Evolutionary conservation across 2,329 filamentous ascomycete species (phyloP).

Genomic region (Aaosphaeria pasadenensis): DNA sequence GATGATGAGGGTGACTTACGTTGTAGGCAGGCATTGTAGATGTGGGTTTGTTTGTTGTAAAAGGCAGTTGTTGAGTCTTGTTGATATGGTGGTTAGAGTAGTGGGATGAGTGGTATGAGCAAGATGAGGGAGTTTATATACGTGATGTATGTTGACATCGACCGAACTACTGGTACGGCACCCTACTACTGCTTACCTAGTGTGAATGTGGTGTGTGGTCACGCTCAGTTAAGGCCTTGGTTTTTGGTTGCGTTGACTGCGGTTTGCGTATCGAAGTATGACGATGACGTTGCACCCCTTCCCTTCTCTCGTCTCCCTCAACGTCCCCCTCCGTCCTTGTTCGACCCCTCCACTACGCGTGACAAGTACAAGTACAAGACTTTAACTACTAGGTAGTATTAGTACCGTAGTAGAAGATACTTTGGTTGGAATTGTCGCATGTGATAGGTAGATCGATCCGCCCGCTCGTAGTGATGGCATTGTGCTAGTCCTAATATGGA

Average conservation of each 20-base stretch:
- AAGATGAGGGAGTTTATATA: too few relatives aligned
- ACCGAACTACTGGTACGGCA: too few relatives aligned
- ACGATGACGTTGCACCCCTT: slow-evolving; percentile 18
- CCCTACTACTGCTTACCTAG: not conserved
- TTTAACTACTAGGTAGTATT: too few relatives aligned
- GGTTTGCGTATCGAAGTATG: not conserved
- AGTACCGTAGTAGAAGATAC: too few relatives aligned
- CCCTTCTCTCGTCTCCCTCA: slow-evolving; percentile 1
- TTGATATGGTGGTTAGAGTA: not conserved
- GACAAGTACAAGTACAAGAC: too few relatives aligned
- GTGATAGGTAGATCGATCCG: too few relatives aligned
- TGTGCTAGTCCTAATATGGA: too few relatives aligned
- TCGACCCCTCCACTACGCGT: not conserved
- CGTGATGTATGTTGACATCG: too few relatives aligned
- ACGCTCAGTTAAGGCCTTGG: not conserved
- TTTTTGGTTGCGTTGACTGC: not conserved
- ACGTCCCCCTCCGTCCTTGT: not conserved
- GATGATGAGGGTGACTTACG: not conserved
- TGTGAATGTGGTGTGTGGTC: not conserved
- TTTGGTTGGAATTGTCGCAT: too few relatives aligned
- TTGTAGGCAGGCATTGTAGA: slow-evolving; percentile 1
- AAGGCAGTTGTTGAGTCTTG: not conserved
- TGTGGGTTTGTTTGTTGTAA: not conserved
- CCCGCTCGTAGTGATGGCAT: too few relatives aligned
- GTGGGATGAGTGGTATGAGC: not conserved